Evolutionary conservation across 148 eudicot species (phyloP), one percentile per base, ranked within the genome.

Genomic region (Hydrangea macrophylla): DNA sequence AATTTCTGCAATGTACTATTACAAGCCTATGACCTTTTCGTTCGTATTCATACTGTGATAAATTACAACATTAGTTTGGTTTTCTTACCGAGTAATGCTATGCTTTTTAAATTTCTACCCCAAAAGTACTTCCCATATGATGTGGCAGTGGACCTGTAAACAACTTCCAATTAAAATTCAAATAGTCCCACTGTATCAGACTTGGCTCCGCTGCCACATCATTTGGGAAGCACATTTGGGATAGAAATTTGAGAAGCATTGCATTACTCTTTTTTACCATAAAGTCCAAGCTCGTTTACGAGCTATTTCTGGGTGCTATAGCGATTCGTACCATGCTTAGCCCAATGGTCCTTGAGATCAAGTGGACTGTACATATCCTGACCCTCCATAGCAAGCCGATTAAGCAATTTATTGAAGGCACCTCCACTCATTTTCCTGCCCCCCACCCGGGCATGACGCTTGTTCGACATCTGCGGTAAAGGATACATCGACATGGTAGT

Each of bases 351-450:
- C 77, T 76, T 80, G 28, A 80, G 78, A 76, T 80, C 83, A 28
- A 80, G 74, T 7, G 83, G 83, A 22, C 67, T 27, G 33, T 59
- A 80, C 42, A 80, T 40, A 32, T 80, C 77, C 10, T 75, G 53
- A 55, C 83, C 83, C 60, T 75, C 84, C 1, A 63, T 60, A 36
- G 77, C 78, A 26, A 80, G 78, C 53, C 80, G 74, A 40, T 50
- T 80, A 9, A 80, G 75, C 66, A 80, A 45, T 57, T 80, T 76
- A 24, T 45, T 55, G 55, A 80, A 80, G 13, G 71, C 83, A 64
- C 71, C 62, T 37, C 83, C 83, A 12, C 83, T 80, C 83, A 80
- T 80, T 57, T 80, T 80, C 60, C 83, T 80, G 0, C 83, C 83
- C 53, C 83, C 83, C 22, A 80, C 74, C 27, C 83, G 45, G 18